Percentiles rank a stretch among this genome's conserved stretches.
Evolutionary conservation across 805 yeast species (phyloP).

Genomic region (Debaryomyces maramus): DNA sequence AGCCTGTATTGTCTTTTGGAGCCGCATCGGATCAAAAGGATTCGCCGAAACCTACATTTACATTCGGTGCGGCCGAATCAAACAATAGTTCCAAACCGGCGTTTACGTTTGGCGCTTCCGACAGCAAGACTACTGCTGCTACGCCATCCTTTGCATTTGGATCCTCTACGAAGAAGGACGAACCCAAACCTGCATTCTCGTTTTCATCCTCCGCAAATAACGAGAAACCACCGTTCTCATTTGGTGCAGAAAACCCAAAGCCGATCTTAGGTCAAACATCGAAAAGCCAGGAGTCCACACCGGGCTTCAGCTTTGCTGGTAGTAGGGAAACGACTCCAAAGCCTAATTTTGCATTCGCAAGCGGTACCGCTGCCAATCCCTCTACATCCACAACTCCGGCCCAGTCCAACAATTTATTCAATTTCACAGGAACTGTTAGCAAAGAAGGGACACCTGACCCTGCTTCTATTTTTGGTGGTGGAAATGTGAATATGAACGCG

Average conservation of each 20-base stretch:
- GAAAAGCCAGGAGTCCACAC: constrained; percentile 2
- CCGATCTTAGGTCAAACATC: not conserved
- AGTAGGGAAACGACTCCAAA: constrained; percentile 3
- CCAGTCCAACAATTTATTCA: constrained; percentile 12
- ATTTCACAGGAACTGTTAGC: constrained; percentile 22
- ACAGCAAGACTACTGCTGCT: constrained; percentile 1
- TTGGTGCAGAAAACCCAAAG: constrained; percentile 7
- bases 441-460: constrained; percentile 34
- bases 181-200: constrained; percentile 3
- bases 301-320: constrained; percentile 6
- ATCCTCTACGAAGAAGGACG: too few relatives aligned
- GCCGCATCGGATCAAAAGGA: constrained; percentile 3
- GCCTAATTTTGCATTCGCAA: constrained; percentile 3
- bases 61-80: constrained; percentile 10
- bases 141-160: constrained; percentile 1
- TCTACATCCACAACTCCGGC: constrained; percentile 4
- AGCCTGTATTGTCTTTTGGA: constrained; percentile 17
- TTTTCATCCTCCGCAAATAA: constrained; percentile 6
- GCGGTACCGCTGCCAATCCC: not conserved
- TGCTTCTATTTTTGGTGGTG: constrained; percentile 28
- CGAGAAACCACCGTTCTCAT: constrained; percentile 8
- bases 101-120: constrained; percentile 15
- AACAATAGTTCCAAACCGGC: constrained; percentile 9
- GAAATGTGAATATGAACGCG: not conserved
- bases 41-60: constrained; percentile 8